phyloP scores from a whole-genome alignment of 2,329 filamentous ascomycete species.

The Dactylella cylindrospora region DNA sequence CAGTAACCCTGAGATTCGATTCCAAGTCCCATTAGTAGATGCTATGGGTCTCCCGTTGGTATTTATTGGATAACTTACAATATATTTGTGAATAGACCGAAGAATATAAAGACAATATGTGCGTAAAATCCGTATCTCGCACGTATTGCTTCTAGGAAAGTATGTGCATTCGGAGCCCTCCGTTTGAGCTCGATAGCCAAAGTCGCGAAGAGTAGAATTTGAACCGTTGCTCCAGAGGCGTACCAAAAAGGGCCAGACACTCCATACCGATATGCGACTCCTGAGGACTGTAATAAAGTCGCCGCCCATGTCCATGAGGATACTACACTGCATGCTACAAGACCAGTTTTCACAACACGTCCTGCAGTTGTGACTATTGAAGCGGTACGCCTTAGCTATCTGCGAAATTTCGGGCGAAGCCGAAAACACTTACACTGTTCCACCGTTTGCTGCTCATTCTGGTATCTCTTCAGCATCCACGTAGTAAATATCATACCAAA shows the following conservation, averaged over 20 bases:
- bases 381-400: not conserved
- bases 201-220: constrained; percentile 85
- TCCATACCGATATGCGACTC: constrained; percentile 76
- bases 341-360: constrained; percentile 80
- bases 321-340: constrained; percentile 86
- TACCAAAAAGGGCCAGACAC: constrained; percentile 67
- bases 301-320: constrained; percentile 93
- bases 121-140: constrained; percentile 75
- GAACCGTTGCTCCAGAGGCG: constrained; percentile 72
- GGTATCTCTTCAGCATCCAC: constrained; percentile 68
- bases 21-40: not conserved
- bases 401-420: not conserved
- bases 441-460: constrained; percentile 78
- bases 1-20: constrained; percentile 61
- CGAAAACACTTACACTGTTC: constrained; percentile 66
- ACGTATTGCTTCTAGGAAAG: constrained; percentile 68
- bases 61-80: constrained; percentile 56
- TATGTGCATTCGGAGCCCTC: constrained; percentile 81
- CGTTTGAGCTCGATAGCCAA: constrained; percentile 87
- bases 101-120: constrained; percentile 77
- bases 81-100: constrained; percentile 81
- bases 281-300: constrained; percentile 73
- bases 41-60: not conserved
- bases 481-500: constrained; percentile 74
- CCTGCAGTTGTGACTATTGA: constrained; percentile 23